These are phyloP conservation scores for Aurifilum marmelostoma DNA, from an alignment of 2,329 filamentous ascomycete genomes.

Conservation along the genomic window DNA sequence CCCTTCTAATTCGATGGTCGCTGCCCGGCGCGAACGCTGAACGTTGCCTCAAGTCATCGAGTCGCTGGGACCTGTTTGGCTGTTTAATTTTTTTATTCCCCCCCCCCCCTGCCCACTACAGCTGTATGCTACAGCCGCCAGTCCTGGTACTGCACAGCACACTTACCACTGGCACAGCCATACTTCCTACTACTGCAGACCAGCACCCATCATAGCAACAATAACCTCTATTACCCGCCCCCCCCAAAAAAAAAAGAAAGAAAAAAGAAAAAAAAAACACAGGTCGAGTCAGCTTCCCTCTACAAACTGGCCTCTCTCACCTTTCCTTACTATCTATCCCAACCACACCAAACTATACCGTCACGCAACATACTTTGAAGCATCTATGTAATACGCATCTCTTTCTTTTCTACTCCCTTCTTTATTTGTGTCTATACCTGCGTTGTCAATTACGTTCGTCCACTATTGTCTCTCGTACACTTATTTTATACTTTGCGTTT, in stretches of 20 bases:
- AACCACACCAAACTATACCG: background rate
- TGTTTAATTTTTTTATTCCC: background rate
- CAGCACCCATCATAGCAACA: background rate
- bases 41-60: constrained; percentile 17
- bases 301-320: background rate
- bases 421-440: background rate
- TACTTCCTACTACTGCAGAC: background rate
- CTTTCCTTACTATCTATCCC: background rate
- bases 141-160: background rate
- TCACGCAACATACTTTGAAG: background rate
- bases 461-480: too few relatives aligned
- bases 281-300: background rate
- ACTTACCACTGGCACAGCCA: background rate
- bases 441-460: too few relatives aligned
- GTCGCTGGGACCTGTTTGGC: background rate
- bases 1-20: constrained; percentile 13
- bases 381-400: background rate
- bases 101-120: background rate
- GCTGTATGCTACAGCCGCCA: background rate
- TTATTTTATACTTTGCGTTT: too few relatives aligned
- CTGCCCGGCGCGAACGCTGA: constrained; percentile 24
- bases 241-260: too few relatives aligned
- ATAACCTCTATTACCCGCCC: background rate
- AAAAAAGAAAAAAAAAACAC: too few relatives aligned
- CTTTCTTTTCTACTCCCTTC: background rate